Base-by-base conservation (phyloP, 169 alveolate species). In the Blepharisma undulans region DNA sequence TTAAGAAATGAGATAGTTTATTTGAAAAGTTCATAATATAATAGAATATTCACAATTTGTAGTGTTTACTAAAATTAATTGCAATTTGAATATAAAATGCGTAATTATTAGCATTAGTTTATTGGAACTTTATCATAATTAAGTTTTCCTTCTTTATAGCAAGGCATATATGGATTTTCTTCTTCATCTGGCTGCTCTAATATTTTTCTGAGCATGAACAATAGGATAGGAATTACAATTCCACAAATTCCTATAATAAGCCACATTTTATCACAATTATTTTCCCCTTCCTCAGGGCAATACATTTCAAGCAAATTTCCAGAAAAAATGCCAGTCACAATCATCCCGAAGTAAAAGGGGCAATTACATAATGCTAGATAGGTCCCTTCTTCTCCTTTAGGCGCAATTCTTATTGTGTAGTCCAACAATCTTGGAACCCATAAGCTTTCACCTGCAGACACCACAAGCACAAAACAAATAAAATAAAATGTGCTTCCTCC, bases 371-470 rank as follows among this genome's bases (percentile, higher is more conserved):
- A 59, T 25, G 96, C 96, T 80, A 91, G 76, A 78, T 87, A 93
- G 22, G 91, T 88, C 2, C 96, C 96, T 89, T 93, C 96, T 27
- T 66, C 72, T 3, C 95, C 95, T 71, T 80, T 66, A 85, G 92
- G 87, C 6, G 94, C 96, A 71, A 92, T 32, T 10, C 76, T 16
- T 18, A 93, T 59, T 59, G 95, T 85, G 84, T 82, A 88, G 76
- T 93, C 96, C 21, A 90, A 87, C 21, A 92, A 77, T 25, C 95
- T 87, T 7, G 96, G 96, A 29, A 81, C 84, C 94, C 92, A 89
- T 29, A 90, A 22, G 10, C 95, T 60, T 87, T 93, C 96, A 7
- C 96, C 96, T 2, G 91, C 19, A 12, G 96, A 87, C 22, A 93
- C 87, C 14, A 84, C 22, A 4, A 88, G 27, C 6, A 92, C 92